Evolutionary conservation across 2,329 filamentous ascomycete genomes (phyloP), one percentile per base, ranked within the genome.

Genomic region (Trichophyton mentagrophytes): DNA sequence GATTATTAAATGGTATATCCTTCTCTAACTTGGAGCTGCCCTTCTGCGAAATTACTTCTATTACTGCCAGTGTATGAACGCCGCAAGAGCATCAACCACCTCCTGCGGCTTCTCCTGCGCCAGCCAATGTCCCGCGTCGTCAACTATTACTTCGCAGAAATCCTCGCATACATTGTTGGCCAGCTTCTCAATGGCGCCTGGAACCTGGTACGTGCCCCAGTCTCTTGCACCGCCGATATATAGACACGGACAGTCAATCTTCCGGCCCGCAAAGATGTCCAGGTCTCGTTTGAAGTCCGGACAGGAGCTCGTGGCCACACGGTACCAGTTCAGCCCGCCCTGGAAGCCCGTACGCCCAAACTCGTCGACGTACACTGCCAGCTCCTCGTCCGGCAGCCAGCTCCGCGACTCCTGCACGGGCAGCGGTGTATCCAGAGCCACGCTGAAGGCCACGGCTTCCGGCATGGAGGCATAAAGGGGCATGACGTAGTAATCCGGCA

Each of bases 401-500:
- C 65, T 63, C 7, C 66, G 65, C 1, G 67, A 71, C 2, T 65
- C 64, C 62, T 76, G 73, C 2, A 74, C 76, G 8, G 76, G 77
- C 33, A 65, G 68, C 1, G 64, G 51, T 0, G 70, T 67, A 59
- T 83, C 76, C 17, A 67, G 69, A 1, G 67, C 64, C 83, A 87
- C 86, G 66, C 80, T 77, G 8, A 72, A 64, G 0, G 76, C 74
- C 1, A 89, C 79, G 0, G 78, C 76, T 55, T 82, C 75, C 0
- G 83, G 82, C 81, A 88, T 87, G 1, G 78, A 79, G 7, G 76
- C 72, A 55, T 79, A 67, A 2, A 79, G 69, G 0, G 78, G 80
- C 84, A 88, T 85, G 65, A 87, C 78, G 72, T 88, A 88, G 74
- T 88, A 88, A 59, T 81, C 76, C 0, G 85, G 85, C 76, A 88